phyloP scores from a whole-genome alignment of 2,329 filamentous ascomycete species.

The Neocatenulostroma microsporum region DNA sequence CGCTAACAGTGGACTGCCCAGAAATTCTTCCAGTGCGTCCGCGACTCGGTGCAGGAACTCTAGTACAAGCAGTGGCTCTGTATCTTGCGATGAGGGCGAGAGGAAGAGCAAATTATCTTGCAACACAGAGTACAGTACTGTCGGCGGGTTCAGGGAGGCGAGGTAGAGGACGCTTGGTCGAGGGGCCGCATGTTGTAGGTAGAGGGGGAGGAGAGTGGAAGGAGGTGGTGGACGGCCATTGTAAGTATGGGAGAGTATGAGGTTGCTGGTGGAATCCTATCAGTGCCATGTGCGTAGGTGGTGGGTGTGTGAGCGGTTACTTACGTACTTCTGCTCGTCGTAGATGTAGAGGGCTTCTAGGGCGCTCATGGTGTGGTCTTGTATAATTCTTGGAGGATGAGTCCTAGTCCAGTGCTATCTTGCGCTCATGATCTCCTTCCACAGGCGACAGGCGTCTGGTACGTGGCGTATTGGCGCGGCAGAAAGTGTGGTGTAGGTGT shows the following conservation, averaged over 20 bases:
- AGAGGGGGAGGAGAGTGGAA: conserved; percentile 70
- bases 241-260: conserved; percentile 84
- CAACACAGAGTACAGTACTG: conserved; percentile 77
- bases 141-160: conserved; percentile 71
- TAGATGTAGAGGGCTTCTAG: conserved; percentile 96
- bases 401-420: no score
- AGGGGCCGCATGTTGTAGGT: conserved; percentile 71
- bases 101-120: conserved; percentile 84
- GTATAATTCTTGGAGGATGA: no score
- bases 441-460: no score
- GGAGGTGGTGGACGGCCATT: conserved; percentile 71
- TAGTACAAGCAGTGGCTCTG: conserved; percentile 79
- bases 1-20: conserved; percentile 77
- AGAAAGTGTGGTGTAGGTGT: no score
- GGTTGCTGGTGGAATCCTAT: no score
- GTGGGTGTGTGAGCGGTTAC: no score
- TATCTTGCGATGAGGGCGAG: conserved; percentile 70
- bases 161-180: conserved; percentile 83
- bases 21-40: conserved; percentile 88
- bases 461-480: no score
- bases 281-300: no score
- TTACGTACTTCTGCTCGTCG: conserved; percentile 80
- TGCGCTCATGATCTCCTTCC: no score
- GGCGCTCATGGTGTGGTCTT: conserved; percentile 56
- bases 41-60: conserved; percentile 92